Evolutionary conservation across 106 monocot genomes (phyloP).

Genomic region (Dendrobium catenatum): DNA sequence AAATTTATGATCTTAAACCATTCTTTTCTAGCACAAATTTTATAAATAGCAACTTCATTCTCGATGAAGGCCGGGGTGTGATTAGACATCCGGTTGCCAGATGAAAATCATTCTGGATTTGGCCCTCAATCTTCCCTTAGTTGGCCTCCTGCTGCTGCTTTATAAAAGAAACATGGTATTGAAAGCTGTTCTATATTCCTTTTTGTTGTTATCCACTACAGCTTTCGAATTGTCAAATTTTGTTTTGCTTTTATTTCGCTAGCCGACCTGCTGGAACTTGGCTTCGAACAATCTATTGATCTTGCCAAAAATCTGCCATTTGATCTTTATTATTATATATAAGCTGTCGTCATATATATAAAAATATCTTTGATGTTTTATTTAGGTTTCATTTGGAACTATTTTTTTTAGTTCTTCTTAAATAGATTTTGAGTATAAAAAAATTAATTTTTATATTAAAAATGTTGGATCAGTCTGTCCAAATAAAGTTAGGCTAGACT

Average conservation of each 20-base stretch:
- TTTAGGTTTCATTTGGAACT: no score
- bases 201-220: not conserved
- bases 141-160: not conserved
- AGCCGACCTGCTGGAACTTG: not conserved
- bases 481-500: no score
- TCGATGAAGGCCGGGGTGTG: constrained; percentile 64
- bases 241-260: not conserved
- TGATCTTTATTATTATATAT: not conserved
- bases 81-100: constrained; percentile 60
- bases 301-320: not conserved
- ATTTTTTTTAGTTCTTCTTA: no score
- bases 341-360: not conserved
- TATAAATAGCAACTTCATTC: constrained; percentile 52
- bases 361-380: not conserved
- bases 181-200: no score
- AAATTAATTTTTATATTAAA: no score
- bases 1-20: constrained; percentile 78
- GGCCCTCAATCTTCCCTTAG: not conserved
- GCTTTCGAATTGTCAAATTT: not conserved
- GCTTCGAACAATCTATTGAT: not conserved
- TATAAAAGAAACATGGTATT: not conserved
- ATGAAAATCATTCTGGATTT: constrained; percentile 16
- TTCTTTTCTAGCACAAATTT: constrained; percentile 76
- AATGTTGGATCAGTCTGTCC: no score
- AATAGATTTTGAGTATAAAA: no score